These are phyloP conservation scores for Pseudocercospora vitis DNA, from an alignment of 2,329 filamentous ascomycete genomes.

Conservation along the genomic window DNA sequence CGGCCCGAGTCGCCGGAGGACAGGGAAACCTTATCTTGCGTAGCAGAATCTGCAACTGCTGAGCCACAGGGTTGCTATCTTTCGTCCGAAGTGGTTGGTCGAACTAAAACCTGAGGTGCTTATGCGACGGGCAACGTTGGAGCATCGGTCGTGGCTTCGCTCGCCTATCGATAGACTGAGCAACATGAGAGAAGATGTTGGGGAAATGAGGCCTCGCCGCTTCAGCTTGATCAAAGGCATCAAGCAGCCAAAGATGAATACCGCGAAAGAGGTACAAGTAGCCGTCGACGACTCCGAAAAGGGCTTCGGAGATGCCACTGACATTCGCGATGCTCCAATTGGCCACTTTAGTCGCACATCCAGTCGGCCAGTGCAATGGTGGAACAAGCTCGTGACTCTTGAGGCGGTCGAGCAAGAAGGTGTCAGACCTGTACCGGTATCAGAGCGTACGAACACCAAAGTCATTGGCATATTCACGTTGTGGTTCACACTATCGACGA, in stretches of 20 bases:
- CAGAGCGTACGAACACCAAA: constrained; percentile 54
- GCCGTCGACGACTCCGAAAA: neutral
- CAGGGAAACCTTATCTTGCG: neutral
- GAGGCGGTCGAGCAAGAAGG: constrained; percentile 38
- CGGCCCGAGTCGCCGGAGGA: neutral
- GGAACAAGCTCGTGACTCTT: constrained; percentile 11
- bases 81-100: neutral
- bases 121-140: neutral
- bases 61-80: constrained; percentile 3
- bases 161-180: neutral
- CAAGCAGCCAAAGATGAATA: constrained; percentile 1
- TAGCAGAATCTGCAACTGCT: neutral
- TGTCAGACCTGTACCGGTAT: constrained; percentile 56
- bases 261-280: neutral
- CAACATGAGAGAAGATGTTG: neutral
- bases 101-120: neutral
- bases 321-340: neutral
- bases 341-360: neutral
- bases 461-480: constrained; percentile 61
- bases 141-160: neutral
- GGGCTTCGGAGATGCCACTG: neutral
- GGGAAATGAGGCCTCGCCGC: neutral
- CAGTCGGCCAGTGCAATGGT: neutral
- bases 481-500: constrained; percentile 60
- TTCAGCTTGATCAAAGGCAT: constrained; percentile 8